Evolutionary conservation across 768 basidiomycete species (phyloP).

Genomic region (Macrolepiota fuliginosa): DNA sequence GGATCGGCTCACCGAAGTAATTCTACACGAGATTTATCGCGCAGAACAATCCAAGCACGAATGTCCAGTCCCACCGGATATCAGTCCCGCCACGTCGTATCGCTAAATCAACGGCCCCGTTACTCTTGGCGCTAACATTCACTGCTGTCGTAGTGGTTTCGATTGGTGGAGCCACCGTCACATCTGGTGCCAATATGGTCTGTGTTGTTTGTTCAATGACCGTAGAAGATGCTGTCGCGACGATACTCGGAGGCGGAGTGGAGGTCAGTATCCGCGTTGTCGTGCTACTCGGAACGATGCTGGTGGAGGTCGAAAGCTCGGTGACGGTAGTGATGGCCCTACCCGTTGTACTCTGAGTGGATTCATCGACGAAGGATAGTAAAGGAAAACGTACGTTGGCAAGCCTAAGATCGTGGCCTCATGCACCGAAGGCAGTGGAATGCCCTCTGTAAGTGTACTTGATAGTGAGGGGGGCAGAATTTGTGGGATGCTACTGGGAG

Average conservation of each 20-base stretch:
- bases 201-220: not conserved
- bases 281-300: constrained; percentile 8
- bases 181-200: not conserved
- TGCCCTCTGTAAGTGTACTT: not conserved
- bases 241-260: not conserved
- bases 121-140: not conserved
- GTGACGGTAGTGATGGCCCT: not conserved
- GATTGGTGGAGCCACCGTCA: not conserved
- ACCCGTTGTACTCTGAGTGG: not conserved
- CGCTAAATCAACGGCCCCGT: not conserved
- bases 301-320: not conserved
- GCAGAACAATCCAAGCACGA: not conserved
- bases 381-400: not conserved
- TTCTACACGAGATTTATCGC: not conserved
- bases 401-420: not conserved
- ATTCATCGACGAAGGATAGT: not conserved
- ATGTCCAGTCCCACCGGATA: not conserved
- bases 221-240: not conserved
- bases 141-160: not conserved
- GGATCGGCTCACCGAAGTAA: not conserved
- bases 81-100: not conserved
- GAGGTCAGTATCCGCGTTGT: not conserved
- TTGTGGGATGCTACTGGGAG: not conserved
- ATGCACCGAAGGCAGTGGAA: not conserved
- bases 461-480: not conserved